These are phyloP conservation scores for Solanum pinnatisectum DNA, from an alignment of 257 asterid genomes.

Conservation along the genomic window DNA sequence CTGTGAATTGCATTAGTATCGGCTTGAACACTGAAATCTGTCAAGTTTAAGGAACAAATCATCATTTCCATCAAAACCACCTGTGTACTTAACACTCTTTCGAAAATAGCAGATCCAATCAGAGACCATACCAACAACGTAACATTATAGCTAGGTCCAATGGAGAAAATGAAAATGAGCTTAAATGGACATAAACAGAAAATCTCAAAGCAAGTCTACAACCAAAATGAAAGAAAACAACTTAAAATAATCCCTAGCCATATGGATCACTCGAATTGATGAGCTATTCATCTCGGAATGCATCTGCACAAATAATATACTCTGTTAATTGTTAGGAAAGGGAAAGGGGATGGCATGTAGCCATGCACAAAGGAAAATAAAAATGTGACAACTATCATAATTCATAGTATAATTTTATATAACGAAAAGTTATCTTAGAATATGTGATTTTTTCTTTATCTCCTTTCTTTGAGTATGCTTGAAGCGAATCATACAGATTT, in stretches of 20 bases:
- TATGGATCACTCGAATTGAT: neutral
- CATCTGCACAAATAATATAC: neutral
- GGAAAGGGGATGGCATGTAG: too few species aligned
- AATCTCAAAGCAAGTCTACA: neutral
- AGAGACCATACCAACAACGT: neutral
- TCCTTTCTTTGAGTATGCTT: neutral
- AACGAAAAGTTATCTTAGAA: neutral
- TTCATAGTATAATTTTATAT: neutral
- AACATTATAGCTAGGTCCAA: neutral
- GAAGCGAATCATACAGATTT: neutral
- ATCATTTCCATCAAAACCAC: neutral
- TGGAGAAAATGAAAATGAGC: neutral
- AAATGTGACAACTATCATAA: neutral
- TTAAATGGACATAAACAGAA: neutral
- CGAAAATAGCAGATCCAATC: neutral
- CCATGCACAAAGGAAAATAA: too few species aligned
- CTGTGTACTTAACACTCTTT: too few species aligned
- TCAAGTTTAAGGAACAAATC: too few species aligned
- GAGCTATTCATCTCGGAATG: neutral
- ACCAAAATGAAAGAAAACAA: neutral
- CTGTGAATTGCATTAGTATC: too few species aligned
- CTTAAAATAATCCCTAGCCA: neutral
- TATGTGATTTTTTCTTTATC: neutral
- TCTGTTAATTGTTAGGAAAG: neutral
- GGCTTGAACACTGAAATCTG: too few species aligned